Conservation (phyloP, 2,329 filamentous ascomycete genomes). For the Lasiodiplodia sp. region DNA sequence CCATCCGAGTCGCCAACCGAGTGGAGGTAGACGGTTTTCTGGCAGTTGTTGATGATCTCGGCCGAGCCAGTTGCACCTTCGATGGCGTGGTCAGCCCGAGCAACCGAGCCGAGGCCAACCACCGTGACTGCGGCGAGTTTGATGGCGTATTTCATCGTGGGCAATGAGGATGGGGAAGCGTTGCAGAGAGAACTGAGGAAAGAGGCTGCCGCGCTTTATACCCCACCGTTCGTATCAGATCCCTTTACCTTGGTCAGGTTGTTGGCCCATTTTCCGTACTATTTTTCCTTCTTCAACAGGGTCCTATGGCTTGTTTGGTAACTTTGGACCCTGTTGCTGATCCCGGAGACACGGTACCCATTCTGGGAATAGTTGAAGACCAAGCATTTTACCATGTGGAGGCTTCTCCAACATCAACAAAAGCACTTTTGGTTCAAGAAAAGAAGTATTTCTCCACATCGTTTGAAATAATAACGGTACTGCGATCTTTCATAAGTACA, state of each 20-base stretch:
- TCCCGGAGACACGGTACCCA: background rate
- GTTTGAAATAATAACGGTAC: background rate
- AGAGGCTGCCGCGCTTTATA: background rate
- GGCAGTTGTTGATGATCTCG: background rate
- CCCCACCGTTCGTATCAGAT: background rate
- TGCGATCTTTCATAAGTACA: background rate
- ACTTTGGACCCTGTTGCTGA: background rate
- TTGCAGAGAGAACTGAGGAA: too few species aligned
- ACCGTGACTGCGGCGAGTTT: background rate
- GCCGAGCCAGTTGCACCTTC: background rate
- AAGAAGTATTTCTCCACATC: background rate
- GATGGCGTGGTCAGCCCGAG: background rate
- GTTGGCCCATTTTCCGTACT: too few species aligned
- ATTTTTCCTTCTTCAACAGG: too few species aligned
- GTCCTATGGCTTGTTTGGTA: background rate
- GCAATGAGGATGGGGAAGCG: background rate
- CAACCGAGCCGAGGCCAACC: background rate
- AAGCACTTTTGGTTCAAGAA: too few species aligned
- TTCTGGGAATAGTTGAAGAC: background rate
- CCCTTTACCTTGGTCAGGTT: too few species aligned
- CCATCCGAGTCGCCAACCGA: slow-evolving; percentile 1
- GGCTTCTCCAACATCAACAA: background rate
- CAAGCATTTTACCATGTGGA: background rate
- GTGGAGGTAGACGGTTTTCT: background rate
- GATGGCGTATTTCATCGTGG: background rate